phyloP scores from a whole-genome alignment of 2,329 filamentous ascomycete genomes.

The Aureobasidium lini region DNA sequence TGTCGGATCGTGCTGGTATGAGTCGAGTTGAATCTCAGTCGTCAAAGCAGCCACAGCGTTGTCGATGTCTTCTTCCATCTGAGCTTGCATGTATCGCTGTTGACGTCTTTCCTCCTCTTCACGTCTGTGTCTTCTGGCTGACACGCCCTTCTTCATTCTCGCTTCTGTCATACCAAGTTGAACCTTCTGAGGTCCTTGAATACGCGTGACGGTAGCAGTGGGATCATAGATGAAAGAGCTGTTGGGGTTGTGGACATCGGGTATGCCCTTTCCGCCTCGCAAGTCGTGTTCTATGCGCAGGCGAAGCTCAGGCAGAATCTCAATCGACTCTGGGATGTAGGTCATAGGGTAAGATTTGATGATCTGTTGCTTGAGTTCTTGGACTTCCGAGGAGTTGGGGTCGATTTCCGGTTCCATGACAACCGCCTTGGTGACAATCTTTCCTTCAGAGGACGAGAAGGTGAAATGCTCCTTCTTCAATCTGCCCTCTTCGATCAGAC shows the following conservation, averaged over 20 bases:
- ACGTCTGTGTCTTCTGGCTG: slow-evolving; percentile 10
- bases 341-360: slow-evolving; percentile 36
- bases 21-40: slow-evolving; percentile 18
- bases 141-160: slow-evolving; percentile 8
- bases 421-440: slow-evolving; percentile 44
- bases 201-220: neutral
- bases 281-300: slow-evolving; percentile 14
- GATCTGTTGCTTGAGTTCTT: slow-evolving; percentile 43
- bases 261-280: neutral
- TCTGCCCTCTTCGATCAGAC: slow-evolving; percentile 42
- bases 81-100: slow-evolving; percentile 11
- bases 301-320: slow-evolving; percentile 29
- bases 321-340: slow-evolving; percentile 38
- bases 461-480: slow-evolving; percentile 47
- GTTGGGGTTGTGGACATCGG: neutral
- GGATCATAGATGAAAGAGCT: slow-evolving; percentile 22
- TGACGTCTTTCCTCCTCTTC: slow-evolving; percentile 14
- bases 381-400: slow-evolving; percentile 38
- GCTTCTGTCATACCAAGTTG: slow-evolving; percentile 17
- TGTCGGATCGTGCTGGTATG: slow-evolving; percentile 19
- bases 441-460: slow-evolving; percentile 41
- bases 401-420: slow-evolving; percentile 41
- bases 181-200: neutral
- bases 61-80: slow-evolving; percentile 16
- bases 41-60: slow-evolving; percentile 10